Percentiles rank a stretch among this genome's conserved stretches.
phyloP scores from a whole-genome alignment of 164 flowering plant genomes.

The Nymphaea thermarum region DNA sequence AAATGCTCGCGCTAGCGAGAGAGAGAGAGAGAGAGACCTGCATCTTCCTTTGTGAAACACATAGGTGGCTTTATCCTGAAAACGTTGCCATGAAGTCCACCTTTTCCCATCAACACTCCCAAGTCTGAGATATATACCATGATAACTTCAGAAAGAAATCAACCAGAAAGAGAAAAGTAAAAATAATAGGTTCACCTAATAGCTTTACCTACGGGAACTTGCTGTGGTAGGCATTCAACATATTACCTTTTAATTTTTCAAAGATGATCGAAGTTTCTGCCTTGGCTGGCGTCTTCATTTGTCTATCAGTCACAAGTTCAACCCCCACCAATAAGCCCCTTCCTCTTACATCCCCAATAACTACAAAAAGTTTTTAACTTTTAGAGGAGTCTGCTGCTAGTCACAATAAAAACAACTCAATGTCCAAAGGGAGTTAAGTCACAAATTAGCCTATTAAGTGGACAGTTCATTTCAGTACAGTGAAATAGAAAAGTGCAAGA shows the following conservation, averaged over 20 bases:
- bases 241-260: conserved; percentile 77
- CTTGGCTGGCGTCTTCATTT: conserved; percentile 87
- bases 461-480: not conserved
- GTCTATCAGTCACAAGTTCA: conserved; percentile 80
- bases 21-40: conserved; percentile 32
- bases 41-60: conserved; percentile 91
- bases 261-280: conserved; percentile 73
- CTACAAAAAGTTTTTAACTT: conserved; percentile 17
- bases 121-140: conserved; percentile 38
- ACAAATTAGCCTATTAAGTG: not conserved
- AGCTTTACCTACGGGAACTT: not conserved
- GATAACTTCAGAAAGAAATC: not conserved
- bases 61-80: conserved; percentile 95
- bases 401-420: not conserved
- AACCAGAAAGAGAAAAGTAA: too few relatives aligned
- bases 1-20: too few relatives aligned
- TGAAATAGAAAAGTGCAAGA: too few relatives aligned
- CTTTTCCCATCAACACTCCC: conserved; percentile 88
- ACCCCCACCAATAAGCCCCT: conserved; percentile 92
- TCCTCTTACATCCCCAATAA: conserved; percentile 94
- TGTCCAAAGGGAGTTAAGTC: not conserved
- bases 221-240: not conserved
- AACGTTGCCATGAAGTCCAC: conserved; percentile 87
- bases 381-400: not conserved
- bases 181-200: not conserved